phyloP scores from a whole-genome alignment of 2,329 filamentous ascomycete genomes.

The Colletotrichum lentis region DNA sequence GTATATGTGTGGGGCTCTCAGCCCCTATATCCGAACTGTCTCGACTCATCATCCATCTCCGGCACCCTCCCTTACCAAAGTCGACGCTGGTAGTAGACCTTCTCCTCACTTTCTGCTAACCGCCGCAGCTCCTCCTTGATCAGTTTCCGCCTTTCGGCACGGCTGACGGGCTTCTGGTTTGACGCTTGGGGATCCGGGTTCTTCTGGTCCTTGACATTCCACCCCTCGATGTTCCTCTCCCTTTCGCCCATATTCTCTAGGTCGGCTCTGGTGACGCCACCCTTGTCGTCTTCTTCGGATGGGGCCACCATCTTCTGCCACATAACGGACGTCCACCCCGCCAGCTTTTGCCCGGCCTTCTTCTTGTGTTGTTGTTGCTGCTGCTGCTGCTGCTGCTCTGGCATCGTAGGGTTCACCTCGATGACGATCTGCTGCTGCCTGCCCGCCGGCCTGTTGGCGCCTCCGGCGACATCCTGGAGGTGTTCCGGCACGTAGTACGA shows the following conservation, averaged over 20 bases:
- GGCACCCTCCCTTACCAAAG: conserved; percentile 54
- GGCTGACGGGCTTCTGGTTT: conserved; percentile 58
- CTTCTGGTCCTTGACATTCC: conserved; percentile 39
- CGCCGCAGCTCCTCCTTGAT: conserved; percentile 67
- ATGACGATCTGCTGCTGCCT: conserved; percentile 43
- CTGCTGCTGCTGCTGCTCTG: conserved; percentile 36
- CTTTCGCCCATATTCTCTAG: conserved; percentile 42
- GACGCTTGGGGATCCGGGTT: conserved; percentile 50
- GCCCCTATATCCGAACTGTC: not conserved
- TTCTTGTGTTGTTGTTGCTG: conserved; percentile 23
- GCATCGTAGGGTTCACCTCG: conserved; percentile 49
- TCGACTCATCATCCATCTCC: not conserved
- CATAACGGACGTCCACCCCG: conserved; percentile 31
- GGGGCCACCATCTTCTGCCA: conserved; percentile 28
- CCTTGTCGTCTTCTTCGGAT: conserved; percentile 18
- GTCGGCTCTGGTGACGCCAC: conserved; percentile 23
- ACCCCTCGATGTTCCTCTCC: conserved; percentile 39
- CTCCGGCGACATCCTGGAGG: conserved; percentile 54
- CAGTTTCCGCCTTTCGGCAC: conserved; percentile 62
- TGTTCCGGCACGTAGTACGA: conserved; percentile 57
- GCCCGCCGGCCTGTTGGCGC: not conserved
- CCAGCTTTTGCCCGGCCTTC: conserved; percentile 35
- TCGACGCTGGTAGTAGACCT: conserved; percentile 63
- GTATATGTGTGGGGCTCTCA: not conserved
- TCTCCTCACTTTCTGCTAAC: conserved; percentile 56